Evolutionary conservation across 139 green algal species (phyloP).

Genomic region (Dunaliella sp.): DNA sequence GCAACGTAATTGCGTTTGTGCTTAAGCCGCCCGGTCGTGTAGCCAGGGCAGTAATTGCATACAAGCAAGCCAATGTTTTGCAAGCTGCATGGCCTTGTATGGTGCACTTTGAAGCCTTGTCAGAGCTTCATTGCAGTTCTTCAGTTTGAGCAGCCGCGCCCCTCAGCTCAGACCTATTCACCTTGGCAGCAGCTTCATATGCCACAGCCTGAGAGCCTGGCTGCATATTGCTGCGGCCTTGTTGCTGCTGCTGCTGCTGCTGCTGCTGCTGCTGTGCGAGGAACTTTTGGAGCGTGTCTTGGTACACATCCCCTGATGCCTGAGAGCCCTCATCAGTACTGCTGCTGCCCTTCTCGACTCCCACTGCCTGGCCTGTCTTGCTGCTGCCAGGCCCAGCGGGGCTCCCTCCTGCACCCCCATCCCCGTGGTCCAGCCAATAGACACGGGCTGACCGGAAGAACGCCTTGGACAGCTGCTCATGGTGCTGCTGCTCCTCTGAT

Average conservation of each 20-base stretch:
- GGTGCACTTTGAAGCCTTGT: too few relatives aligned
- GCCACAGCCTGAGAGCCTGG: neutral
- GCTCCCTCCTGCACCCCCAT: neutral
- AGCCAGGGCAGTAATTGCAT: too few relatives aligned
- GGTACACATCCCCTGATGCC: neutral
- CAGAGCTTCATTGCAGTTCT: too few relatives aligned
- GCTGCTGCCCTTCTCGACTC: too few relatives aligned
- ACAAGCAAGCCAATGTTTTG: too few relatives aligned
- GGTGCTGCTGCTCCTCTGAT: neutral
- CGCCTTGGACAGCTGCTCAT: neutral
- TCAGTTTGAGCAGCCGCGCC: too few relatives aligned
- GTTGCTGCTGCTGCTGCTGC: neutral
- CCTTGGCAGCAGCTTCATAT: neutral
- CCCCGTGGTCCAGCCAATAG: neutral
- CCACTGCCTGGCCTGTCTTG: neutral
- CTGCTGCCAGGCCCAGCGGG: too few relatives aligned
- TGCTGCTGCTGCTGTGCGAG: neutral
- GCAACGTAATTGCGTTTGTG: too few relatives aligned
- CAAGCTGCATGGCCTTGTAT: too few relatives aligned
- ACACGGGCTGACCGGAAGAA: neutral
- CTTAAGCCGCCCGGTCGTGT: too few relatives aligned
- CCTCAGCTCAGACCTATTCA: too few relatives aligned
- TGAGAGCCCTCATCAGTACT: too few relatives aligned
- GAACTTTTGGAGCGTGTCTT: neutral
- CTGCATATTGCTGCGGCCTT: neutral